Evolutionary conservation across 441 rosid genomes (phyloP), one percentile per base, ranked within the genome.

Genomic region (Bocquillonia castaneifolia): DNA sequence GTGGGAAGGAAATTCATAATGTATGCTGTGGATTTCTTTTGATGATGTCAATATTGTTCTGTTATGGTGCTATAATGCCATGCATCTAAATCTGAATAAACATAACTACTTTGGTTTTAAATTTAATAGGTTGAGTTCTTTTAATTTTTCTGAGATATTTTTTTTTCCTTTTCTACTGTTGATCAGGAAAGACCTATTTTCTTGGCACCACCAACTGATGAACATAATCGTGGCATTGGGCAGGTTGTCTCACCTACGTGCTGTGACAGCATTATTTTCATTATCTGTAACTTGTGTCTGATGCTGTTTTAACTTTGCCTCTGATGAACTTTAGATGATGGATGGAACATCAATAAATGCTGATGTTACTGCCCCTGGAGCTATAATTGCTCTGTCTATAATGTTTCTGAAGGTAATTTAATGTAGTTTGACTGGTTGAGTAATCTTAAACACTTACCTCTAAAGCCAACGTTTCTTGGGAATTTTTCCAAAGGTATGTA

Each of bases 331-430:
- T 64, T 76, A 92, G 98, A 81, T 90, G 83, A 86, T 86, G 86
- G 99, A 94, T 72, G 96, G 88, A 70, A 76, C 83, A 64, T 73
- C 81, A 32, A 81, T 93, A 69, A 90, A 90, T 83, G 87, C 90
- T 82, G 96, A 94, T 83, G 94, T 94, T 50, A 89, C 99, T 60
- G 97, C 99, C 69, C 98, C 99, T 76, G 99, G 99, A 71, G 95
- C 98, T 36, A 84, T 84, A 72, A 82, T 94, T 71, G 96, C 98
- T 67, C 96, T 94, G 69, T 81, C 96, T 69, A 77, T 94, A 62
- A 92, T 94, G 94, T 94, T 88, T 81, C 76, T 94, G 64, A 94
- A 94, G 91, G 99, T 90, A 78, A 53, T 60, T 68, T 15, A 28
- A 28, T 40, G 64, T 63, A 59, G 45, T 58, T 40, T 60, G 69